Conservation (phyloP, 805 yeast genomes). For the Isabelozyma rhagii region DNA sequence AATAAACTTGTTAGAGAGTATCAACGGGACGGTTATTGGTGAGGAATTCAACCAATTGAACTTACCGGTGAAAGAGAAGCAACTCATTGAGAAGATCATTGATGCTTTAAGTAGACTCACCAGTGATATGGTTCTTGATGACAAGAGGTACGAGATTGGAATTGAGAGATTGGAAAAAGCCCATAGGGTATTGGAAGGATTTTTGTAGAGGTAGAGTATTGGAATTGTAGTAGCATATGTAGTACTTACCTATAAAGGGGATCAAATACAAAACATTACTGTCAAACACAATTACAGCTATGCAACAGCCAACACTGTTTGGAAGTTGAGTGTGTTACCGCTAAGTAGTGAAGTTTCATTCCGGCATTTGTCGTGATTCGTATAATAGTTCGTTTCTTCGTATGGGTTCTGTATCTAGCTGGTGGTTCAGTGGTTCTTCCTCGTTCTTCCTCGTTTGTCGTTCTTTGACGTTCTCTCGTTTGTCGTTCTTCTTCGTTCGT, state of each 20-base stretch:
- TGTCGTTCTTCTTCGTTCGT: too few relatives aligned
- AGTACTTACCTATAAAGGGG: too few relatives aligned
- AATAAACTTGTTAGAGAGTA: conserved; percentile 51
- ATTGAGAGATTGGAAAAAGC: conserved; percentile 77
- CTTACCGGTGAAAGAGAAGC: conserved; percentile 72
- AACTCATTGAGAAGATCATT: conserved; percentile 77
- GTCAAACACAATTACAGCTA: not conserved
- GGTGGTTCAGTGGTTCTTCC: too few relatives aligned
- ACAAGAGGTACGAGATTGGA: conserved; percentile 76
- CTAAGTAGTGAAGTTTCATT: too few relatives aligned
- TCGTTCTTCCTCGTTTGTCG: too few relatives aligned
- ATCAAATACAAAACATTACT: not conserved
- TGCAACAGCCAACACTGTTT: not conserved
- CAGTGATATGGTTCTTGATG: conserved; percentile 87
- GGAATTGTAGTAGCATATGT: not conserved
- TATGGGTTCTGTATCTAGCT: too few relatives aligned
- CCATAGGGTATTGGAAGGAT: conserved; percentile 83
- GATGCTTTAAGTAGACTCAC: conserved; percentile 83
- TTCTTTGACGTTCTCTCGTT: too few relatives aligned
- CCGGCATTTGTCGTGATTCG: too few relatives aligned
- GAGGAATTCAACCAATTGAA: conserved; percentile 73
- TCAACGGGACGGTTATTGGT: conserved; percentile 60
- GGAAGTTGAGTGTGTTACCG: too few relatives aligned
- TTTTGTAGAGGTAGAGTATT: conserved; percentile 23
- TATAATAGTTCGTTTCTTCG: too few relatives aligned